These are phyloP conservation scores for Teratosphaeria viscida DNA, from an alignment of 2,329 filamentous ascomycete genomes.

Conservation along the genomic window DNA sequence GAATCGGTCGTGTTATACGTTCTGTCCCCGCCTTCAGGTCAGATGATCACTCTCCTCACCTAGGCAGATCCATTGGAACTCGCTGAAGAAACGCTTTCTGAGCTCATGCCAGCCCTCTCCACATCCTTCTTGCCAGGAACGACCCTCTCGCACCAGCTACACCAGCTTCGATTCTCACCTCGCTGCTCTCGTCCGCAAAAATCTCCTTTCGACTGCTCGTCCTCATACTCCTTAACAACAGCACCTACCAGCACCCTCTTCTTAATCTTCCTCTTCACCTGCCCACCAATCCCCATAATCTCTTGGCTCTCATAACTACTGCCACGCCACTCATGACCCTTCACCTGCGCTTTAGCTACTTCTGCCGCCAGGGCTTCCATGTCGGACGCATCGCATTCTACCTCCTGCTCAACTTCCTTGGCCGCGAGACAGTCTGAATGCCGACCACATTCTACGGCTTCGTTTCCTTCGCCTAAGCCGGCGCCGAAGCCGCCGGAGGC, in stretches of 20 bases:
- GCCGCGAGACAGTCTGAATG: slow-evolving; percentile 65
- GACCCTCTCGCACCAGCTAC: slow-evolving; percentile 71
- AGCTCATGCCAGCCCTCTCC: slow-evolving; percentile 8
- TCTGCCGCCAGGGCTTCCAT: slow-evolving; percentile 40
- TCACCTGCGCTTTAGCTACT: slow-evolving; percentile 17
- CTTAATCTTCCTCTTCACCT: slow-evolving; percentile 80
- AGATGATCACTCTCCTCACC: neutral
- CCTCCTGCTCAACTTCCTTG: slow-evolving; percentile 68
- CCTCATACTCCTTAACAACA: slow-evolving; percentile 75
- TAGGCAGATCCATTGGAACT: slow-evolving; percentile 7
- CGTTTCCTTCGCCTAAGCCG: slow-evolving; percentile 77
- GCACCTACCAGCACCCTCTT: slow-evolving; percentile 71
- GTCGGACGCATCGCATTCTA: slow-evolving; percentile 75
- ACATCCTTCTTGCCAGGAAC: slow-evolving; percentile 20
- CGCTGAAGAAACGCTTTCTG: slow-evolving; percentile 18
- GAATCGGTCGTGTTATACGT: too few relatives aligned
- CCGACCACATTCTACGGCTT: slow-evolving; percentile 81
- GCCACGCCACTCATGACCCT: slow-evolving; percentile 38
- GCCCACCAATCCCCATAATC: slow-evolving; percentile 80
- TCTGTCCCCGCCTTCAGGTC: neutral
- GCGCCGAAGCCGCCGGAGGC: slow-evolving; percentile 74
- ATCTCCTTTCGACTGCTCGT: slow-evolving; percentile 56
- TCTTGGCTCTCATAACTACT: slow-evolving; percentile 77
- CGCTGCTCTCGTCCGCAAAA: slow-evolving; percentile 61
- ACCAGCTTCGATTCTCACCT: slow-evolving; percentile 69